Conservation (phyloP, 1,284 basidiomycete genomes). For the Tremellales sp. region DNA sequence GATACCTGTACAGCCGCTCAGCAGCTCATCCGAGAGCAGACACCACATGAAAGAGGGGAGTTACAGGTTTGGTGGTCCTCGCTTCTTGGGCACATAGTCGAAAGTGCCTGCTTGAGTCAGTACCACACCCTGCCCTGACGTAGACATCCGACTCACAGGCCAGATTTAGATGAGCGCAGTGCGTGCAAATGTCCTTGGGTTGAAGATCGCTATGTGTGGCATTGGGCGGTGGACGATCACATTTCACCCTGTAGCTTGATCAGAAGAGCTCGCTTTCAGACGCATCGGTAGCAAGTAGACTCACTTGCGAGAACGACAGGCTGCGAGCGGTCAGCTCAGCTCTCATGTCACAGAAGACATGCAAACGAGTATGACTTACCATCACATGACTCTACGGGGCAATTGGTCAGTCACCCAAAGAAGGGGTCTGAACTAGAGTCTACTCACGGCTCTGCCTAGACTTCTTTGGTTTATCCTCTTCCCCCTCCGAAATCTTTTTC, state of each 20-base stretch:
- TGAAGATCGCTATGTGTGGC: conserved; percentile 7
- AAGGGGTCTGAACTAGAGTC: no score
- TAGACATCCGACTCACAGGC: conserved; percentile 52
- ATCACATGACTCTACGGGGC: conserved; percentile 36
- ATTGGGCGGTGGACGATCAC: conserved; percentile 41
- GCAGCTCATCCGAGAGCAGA: background rate
- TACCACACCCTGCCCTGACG: background rate
- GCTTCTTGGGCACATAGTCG: conserved; percentile 84
- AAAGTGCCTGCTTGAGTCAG: conserved; percentile 57
- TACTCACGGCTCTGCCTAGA: conserved; percentile 44
- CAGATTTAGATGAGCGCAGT: conserved; percentile 73
- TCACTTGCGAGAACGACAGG: conserved; percentile 43
- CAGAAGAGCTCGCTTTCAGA: background rate
- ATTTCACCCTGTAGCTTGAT: conserved; percentile 34
- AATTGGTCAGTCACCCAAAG: background rate
- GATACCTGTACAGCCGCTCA: conserved; percentile 19
- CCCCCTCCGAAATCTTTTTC: conserved; percentile 3
- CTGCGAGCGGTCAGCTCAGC: conserved; percentile 11
- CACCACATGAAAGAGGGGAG: conserved; percentile 29
- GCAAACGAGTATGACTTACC: conserved; percentile 22
- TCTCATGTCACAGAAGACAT: background rate
- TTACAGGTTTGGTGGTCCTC: conserved; percentile 82
- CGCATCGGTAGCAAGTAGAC: conserved; percentile 6
- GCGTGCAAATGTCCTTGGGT: conserved; percentile 45
- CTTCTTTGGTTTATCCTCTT: conserved; percentile 31